These are phyloP conservation scores for Fusarium papillatum DNA, from an alignment of 2,329 filamentous ascomycete genomes.

Conservation along the genomic window DNA sequence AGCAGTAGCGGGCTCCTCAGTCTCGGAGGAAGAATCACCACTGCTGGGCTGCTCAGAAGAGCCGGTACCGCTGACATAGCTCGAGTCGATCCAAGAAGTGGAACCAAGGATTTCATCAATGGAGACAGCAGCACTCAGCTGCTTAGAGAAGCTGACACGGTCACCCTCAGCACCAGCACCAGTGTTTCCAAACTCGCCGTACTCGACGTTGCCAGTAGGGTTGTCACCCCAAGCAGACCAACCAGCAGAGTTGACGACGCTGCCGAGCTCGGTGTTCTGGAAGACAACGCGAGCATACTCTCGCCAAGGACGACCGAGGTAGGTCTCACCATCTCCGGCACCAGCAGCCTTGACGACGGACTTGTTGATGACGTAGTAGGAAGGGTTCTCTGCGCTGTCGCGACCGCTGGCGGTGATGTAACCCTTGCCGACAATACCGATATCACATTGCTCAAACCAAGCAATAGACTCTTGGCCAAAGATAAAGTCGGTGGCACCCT, in stretches of 20 bases:
- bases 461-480: slow-evolving; percentile 53
- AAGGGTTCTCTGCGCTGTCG: slow-evolving; percentile 49
- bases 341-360: slow-evolving; percentile 49
- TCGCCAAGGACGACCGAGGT: slow-evolving; percentile 62
- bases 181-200: slow-evolving; percentile 70
- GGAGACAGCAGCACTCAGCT: slow-evolving; percentile 38
- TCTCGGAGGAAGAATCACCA: neutral
- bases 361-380: slow-evolving; percentile 60
- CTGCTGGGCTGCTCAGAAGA: neutral
- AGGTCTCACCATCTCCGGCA: slow-evolving; percentile 49
- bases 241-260: slow-evolving; percentile 55
- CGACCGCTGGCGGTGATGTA: slow-evolving; percentile 59
- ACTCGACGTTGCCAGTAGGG: slow-evolving; percentile 65
- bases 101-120: slow-evolving; percentile 22
- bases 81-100: slow-evolving; percentile 29
- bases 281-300: slow-evolving; percentile 61
- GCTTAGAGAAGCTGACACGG: slow-evolving; percentile 59
- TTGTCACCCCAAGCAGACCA: slow-evolving; percentile 68
- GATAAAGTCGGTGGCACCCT: slow-evolving; percentile 60
- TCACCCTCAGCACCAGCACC: slow-evolving; percentile 67
- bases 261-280: slow-evolving; percentile 61
- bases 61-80: slow-evolving; percentile 8
- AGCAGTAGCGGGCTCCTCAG: neutral
- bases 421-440: slow-evolving; percentile 49
- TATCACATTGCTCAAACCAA: slow-evolving; percentile 58